Evolutionary conservation across 768 basidiomycete genomes (phyloP), one percentile per base, ranked within the genome.

Genomic region (Tricholoma hemisulphureum): DNA sequence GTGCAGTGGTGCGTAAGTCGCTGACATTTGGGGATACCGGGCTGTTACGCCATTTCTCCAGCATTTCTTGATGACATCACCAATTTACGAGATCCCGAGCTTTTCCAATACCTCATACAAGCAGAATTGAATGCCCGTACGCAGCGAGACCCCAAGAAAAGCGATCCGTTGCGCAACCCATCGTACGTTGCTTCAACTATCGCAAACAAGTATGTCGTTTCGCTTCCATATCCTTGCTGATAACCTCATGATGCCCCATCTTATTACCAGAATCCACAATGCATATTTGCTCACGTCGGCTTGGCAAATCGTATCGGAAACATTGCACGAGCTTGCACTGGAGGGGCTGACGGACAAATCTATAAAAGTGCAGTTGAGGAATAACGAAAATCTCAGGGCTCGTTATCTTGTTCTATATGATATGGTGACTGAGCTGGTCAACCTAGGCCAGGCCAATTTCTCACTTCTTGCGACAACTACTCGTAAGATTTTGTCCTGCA

Each of bases 241-340:
- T 23, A 3, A 24, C 11, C 14, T 7, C 11, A 26, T 37, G 51
- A 23, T 63, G 37, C 56, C 54, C 55, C 35, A 60, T 23, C 31
- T 23, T 28, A 51, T 11, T n/a, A 6, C 52, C 63, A 93, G 91
- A 70, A 79, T 93, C 54, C 91, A 94, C 70, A 94, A 93, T 67
- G 71, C 83, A 7, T 92, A 91, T 69, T 83, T 89, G 81, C 77
- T 93, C 31, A 88, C 91, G n/a, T 84, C 89, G 14, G 87, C 84
- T 1, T 94, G 92, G 92, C 89, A 81, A 61, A 73, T 93, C 49
- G 84, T 89, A n/a, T 69, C 78, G 3, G 78, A 86, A 57, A 75
- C 76, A 29, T 73, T 93, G 54, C 77, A 77, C 52, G 76, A 81
- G 24, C 73, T 93, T 46, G 74, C 78, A n/a, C 71, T 79, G 16